Conservation (phyloP, 192 early-diverging fungal genomes). For the Coemansia sp. region DNA sequence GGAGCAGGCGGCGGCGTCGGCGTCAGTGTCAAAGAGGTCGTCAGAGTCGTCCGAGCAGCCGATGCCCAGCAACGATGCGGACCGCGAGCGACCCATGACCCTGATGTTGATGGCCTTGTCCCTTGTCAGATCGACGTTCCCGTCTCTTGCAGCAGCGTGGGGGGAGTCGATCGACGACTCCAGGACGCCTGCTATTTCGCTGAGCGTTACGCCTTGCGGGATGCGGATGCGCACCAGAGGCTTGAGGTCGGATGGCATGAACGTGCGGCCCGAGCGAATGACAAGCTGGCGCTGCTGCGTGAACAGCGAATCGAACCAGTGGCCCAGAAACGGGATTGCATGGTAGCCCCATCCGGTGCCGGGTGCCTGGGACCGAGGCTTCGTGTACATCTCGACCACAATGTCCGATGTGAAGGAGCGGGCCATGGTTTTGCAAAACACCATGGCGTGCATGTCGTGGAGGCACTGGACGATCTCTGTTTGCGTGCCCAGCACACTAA, state of each 20-base stretch:
- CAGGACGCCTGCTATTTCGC: slow-evolving; percentile 34
- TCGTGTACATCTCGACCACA: slow-evolving; percentile 23
- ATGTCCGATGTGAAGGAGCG: slow-evolving; percentile 15
- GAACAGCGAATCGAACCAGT: slow-evolving; percentile 16
- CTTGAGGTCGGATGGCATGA: slow-evolving; percentile 13
- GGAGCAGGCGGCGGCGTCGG: neutral
- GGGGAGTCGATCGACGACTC: neutral
- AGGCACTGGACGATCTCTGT: slow-evolving; percentile 31
- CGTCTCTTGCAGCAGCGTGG: neutral
- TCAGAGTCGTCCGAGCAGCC: neutral
- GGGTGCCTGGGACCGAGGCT: neutral
- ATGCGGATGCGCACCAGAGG: slow-evolving; percentile 28
- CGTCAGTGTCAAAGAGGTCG: neutral
- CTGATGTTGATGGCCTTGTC: slow-evolving; percentile 45
- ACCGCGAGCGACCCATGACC: slow-evolving; percentile 38
- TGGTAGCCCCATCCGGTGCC: neutral
- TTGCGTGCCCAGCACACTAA: slow-evolving; percentile 27
- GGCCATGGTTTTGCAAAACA: slow-evolving; percentile 21
- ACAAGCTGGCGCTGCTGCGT: slow-evolving; percentile 32
- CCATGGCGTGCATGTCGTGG: slow-evolving; percentile 18
- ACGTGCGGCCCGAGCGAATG: slow-evolving; percentile 16
- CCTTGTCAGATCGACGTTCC: slow-evolving; percentile 25
- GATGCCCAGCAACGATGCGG: slow-evolving; percentile 16
- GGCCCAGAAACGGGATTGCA: slow-evolving; percentile 2
- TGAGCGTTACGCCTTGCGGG: slow-evolving; percentile 39